Conservation (phyloP, 257 asterid genomes). For the Solanum sejunctum region DNA sequence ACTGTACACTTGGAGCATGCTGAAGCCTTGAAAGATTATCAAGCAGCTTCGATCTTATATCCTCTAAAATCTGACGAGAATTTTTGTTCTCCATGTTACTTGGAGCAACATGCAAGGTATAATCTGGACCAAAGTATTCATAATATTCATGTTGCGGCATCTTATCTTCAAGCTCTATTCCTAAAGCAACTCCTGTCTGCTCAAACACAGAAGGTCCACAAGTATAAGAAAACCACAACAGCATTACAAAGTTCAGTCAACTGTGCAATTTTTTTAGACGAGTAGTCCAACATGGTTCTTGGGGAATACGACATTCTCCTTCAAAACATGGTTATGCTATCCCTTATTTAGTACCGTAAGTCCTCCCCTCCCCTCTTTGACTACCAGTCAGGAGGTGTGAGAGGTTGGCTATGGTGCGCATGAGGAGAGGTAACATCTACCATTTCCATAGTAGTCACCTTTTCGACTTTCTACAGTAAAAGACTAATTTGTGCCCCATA, state of each 20-base stretch:
- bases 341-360: not conserved
- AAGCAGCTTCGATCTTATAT: slow-evolving; percentile 32
- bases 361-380: not conserved
- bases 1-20: slow-evolving; percentile 52
- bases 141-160: slow-evolving; percentile 41
- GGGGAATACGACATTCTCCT: not conserved
- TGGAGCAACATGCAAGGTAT: slow-evolving; percentile 36
- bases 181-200: slow-evolving; percentile 53
- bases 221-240: not conserved
- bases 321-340: not conserved
- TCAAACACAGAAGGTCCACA: not conserved
- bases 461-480: not conserved
- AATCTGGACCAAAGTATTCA: slow-evolving; percentile 49
- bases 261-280: not conserved
- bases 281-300: not conserved
- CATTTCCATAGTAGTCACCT: not conserved
- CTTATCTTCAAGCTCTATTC: slow-evolving; percentile 38
- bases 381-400: not conserved
- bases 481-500: not conserved
- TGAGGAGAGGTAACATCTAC: not conserved
- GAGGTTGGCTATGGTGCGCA: not conserved
- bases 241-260: not conserved
- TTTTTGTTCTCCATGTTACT: slow-evolving; percentile 55
- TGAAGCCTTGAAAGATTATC: slow-evolving; percentile 40
- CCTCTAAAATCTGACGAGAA: slow-evolving; percentile 31